These are phyloP conservation scores for Phaffomyces antillensis DNA, from an alignment of 805 yeast genomes.

Conservation along the genomic window DNA sequence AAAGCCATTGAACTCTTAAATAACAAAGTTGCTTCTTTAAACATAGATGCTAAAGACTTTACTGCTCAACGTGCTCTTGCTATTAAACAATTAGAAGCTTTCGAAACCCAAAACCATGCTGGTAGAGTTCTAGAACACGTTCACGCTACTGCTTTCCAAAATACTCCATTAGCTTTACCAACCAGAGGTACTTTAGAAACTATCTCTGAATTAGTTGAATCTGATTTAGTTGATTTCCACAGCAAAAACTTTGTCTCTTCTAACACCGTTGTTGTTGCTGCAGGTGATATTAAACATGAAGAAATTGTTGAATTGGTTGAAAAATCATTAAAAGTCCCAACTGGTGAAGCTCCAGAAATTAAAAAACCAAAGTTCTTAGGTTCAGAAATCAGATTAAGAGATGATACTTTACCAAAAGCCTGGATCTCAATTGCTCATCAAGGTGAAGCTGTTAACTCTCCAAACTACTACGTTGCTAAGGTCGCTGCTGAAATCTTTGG, in stretches of 20 bases:
- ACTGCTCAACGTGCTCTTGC: slow-evolving; percentile 40
- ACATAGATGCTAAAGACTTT: slow-evolving; percentile 37
- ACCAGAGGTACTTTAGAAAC: slow-evolving; percentile 68
- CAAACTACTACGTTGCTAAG: slow-evolving; percentile 61
- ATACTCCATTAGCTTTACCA: slow-evolving; percentile 74
- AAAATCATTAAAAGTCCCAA: slow-evolving; percentile 38
- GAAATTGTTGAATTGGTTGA: slow-evolving; percentile 61
- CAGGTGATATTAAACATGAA: slow-evolving; percentile 69
- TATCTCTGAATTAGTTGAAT: slow-evolving; percentile 45
- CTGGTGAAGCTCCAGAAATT: slow-evolving; percentile 43
- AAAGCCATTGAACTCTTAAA: slow-evolving; percentile 49
- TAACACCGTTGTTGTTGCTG: slow-evolving; percentile 61
- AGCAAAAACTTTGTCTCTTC: slow-evolving; percentile 51
- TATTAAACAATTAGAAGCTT: slow-evolving; percentile 38
- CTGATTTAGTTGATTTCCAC: slow-evolving; percentile 53
- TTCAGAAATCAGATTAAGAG: slow-evolving; percentile 83
- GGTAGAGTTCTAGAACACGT: slow-evolving; percentile 64
- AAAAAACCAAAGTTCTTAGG: slow-evolving; percentile 67
- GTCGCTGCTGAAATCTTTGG: slow-evolving; percentile 66
- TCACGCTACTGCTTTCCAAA: slow-evolving; percentile 81
- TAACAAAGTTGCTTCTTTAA: slow-evolving; percentile 30
- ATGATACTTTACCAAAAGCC: slow-evolving; percentile 77
- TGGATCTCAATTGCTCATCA: slow-evolving; percentile 69
- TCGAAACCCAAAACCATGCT: slow-evolving; percentile 50
- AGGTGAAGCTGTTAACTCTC: slow-evolving; percentile 59